Evolutionary conservation across 768 basidiomycete species (phyloP).

Genomic region (Naganishia vishniacii): DNA sequence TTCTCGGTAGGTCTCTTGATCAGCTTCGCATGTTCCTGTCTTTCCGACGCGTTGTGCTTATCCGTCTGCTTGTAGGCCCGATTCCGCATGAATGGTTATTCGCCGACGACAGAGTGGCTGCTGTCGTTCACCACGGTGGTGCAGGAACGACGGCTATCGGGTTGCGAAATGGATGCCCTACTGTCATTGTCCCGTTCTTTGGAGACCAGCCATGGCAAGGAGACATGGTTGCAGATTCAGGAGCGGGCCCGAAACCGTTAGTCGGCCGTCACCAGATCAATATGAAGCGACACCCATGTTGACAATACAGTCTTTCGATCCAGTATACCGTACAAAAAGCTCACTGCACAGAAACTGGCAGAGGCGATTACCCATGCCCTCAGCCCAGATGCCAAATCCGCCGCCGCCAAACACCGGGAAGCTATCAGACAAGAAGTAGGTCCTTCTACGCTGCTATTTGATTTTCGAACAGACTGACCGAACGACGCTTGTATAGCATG

Average conservation of each 20-base stretch:
- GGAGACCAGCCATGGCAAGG: slow-evolving; percentile 58
- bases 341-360: slow-evolving; percentile 54
- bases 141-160: slow-evolving; percentile 66
- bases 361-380: slow-evolving; percentile 57
- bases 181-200: slow-evolving; percentile 63
- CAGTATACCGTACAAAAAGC: slow-evolving; percentile 55
- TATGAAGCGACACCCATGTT: too few relatives aligned
- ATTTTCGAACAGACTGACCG: too few relatives aligned
- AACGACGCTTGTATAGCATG: slow-evolving; percentile 52
- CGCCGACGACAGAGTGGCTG: slow-evolving; percentile 54
- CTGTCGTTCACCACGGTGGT: slow-evolving; percentile 62
- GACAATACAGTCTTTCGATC: not conserved
- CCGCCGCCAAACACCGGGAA: slow-evolving; percentile 55
- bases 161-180: slow-evolving; percentile 58
- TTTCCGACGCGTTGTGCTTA: not conserved
- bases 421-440: slow-evolving; percentile 55
- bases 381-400: slow-evolving; percentile 53
- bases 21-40: not conserved
- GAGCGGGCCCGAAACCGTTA: slow-evolving; percentile 58
- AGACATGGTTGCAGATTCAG: slow-evolving; percentile 62
- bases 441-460: not conserved
- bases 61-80: not conserved
- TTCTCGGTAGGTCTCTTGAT: slow-evolving; percentile 51
- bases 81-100: slow-evolving; percentile 68
- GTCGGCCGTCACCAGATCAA: not conserved